phyloP scores from a whole-genome alignment of 129 eudicot genomes.

The Rutidosis leptorrhynchoides region DNA sequence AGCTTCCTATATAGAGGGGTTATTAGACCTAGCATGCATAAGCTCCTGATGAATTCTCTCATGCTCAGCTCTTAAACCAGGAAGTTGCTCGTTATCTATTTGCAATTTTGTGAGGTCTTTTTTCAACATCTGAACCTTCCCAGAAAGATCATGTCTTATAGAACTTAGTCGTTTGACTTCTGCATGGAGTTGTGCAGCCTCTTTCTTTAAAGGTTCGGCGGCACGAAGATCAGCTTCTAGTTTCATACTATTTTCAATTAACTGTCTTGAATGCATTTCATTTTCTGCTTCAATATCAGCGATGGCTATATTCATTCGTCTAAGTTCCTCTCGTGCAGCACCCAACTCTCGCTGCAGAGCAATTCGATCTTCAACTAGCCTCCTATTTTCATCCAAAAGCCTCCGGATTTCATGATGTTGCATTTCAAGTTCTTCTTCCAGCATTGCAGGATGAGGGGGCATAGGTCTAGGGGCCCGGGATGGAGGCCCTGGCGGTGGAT shows the following conservation, averaged over 20 bases:
- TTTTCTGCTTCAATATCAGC: slow-evolving; percentile 70
- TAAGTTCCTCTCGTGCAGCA: slow-evolving; percentile 74
- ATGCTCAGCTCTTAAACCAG: slow-evolving; percentile 60
- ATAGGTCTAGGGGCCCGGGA: slow-evolving; percentile 54
- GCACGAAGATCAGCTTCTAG: slow-evolving; percentile 91
- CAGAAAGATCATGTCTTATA: slow-evolving; percentile 54
- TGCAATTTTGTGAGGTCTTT: slow-evolving; percentile 57
- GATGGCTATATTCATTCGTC: slow-evolving; percentile 55
- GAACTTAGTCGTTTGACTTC: slow-evolving; percentile 70
- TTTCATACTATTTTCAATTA: slow-evolving; percentile 70
- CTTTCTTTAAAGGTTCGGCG: slow-evolving; percentile 60
- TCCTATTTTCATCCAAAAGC: slow-evolving; percentile 78
- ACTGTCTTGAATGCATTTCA: slow-evolving; percentile 68
- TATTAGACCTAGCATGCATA: slow-evolving; percentile 69
- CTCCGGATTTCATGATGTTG: slow-evolving; percentile 74
- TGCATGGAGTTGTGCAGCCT: slow-evolving; percentile 57
- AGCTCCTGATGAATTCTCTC: slow-evolving; percentile 83
- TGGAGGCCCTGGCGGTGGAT: slow-evolving; percentile 50
- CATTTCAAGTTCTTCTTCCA: slow-evolving; percentile 88
- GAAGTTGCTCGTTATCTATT: slow-evolving; percentile 78
- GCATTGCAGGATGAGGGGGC: slow-evolving; percentile 79
- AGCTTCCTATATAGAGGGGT: slow-evolving; percentile 7
- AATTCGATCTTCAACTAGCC: slow-evolving; percentile 70
- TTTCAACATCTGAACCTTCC: slow-evolving; percentile 56
- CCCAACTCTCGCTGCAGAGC: slow-evolving; percentile 66